Evolutionary conservation across 2,329 filamentous ascomycete genomes (phyloP).

Genomic region (Knufia petricola): DNA sequence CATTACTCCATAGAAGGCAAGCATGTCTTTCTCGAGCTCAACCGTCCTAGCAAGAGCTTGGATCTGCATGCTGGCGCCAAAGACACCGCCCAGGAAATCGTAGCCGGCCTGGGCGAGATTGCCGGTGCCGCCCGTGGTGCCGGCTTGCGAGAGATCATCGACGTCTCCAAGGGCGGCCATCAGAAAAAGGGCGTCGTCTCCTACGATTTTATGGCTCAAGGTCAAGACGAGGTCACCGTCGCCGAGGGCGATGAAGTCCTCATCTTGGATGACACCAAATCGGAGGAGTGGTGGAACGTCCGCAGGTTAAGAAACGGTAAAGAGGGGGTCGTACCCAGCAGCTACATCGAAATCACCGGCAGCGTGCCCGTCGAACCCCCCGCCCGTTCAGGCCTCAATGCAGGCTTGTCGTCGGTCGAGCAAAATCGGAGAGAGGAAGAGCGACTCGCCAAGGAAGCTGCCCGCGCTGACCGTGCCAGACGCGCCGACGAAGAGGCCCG

Average conservation of each 20-base stretch:
- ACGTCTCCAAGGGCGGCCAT: slow-evolving; percentile 58
- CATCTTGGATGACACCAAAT: slow-evolving; percentile 79
- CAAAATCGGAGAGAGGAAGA: slow-evolving; percentile 73
- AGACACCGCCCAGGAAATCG: slow-evolving; percentile 91
- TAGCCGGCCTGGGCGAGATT: slow-evolving; percentile 76
- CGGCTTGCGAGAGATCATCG: slow-evolving; percentile 70
- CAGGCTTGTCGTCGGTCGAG: slow-evolving; percentile 60
- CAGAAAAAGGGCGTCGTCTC: slow-evolving; percentile 78
- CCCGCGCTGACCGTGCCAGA: slow-evolving; percentile 51
- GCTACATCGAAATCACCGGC: slow-evolving; percentile 84
- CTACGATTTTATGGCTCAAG: slow-evolving; percentile 95
- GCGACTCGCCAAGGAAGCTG: slow-evolving; percentile 68
- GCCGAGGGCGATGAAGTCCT: slow-evolving; percentile 82
- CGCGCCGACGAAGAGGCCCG: slow-evolving; percentile 39
- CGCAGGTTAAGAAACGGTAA: slow-evolving; percentile 81
- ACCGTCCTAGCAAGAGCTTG: slow-evolving; percentile 83
- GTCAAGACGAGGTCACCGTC: slow-evolving; percentile 92
- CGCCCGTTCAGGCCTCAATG: slow-evolving; percentile 47
- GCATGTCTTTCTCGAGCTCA: slow-evolving; percentile 89
- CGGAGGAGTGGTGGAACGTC: slow-evolving; percentile 98
- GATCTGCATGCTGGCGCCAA: slow-evolving; percentile 97
- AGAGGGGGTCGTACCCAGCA: slow-evolving; percentile 92
- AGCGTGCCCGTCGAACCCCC: slow-evolving; percentile 45
- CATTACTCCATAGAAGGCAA: slow-evolving; percentile 98
- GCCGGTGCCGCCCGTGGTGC: slow-evolving; percentile 78